phyloP scores from a whole-genome alignment of 2,329 filamentous ascomycete genomes.

The Rhinocladiella similis region DNA sequence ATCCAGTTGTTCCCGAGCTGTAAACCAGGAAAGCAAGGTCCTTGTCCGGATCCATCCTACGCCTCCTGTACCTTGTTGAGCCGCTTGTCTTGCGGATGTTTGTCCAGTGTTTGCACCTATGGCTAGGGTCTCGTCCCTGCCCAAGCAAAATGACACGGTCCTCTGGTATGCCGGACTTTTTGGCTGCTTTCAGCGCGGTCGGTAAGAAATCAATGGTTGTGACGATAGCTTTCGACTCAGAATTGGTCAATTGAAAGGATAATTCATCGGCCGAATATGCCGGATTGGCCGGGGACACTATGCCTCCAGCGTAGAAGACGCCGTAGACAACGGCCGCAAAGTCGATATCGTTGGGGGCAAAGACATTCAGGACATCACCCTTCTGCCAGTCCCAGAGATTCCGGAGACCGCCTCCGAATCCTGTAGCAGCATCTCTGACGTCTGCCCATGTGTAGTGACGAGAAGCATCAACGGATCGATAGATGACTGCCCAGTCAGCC shows the following conservation, averaged over 20 bases:
- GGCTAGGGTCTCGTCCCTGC: constrained; percentile 62
- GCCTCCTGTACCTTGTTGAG: constrained; percentile 58
- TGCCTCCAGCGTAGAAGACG: constrained; percentile 77
- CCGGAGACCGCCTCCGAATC: constrained; percentile 78
- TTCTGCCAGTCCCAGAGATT: constrained; percentile 76
- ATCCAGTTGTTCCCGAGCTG: constrained; percentile 83
- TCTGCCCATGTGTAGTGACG: constrained; percentile 72
- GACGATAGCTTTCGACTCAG: constrained; percentile 70
- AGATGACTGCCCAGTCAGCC: constrained; percentile 23
- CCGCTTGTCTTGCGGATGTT: constrained; percentile 67
- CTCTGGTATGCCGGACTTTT: constrained; percentile 67
- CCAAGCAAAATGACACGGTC: constrained; percentile 78
- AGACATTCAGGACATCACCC: constrained; percentile 80
- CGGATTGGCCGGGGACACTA: constrained; percentile 81
- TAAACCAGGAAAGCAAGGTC: constrained; percentile 86
- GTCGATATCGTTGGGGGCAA: constrained; percentile 84
- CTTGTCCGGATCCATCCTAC: constrained; percentile 65
- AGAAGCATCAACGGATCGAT: constrained; percentile 47
- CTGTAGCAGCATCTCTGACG: constrained; percentile 63
- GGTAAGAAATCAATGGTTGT: constrained; percentile 71
- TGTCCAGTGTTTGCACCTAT: constrained; percentile 69
- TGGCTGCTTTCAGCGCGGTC: constrained; percentile 67
- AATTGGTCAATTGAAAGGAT: constrained; percentile 78
- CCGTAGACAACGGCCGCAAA: constrained; percentile 77
- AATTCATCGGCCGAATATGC: constrained; percentile 82